Evolutionary conservation across 2,329 filamentous ascomycete species (phyloP), one percentile per base, ranked within the genome.

Genomic region (Fusarium pseudograminearum): DNA sequence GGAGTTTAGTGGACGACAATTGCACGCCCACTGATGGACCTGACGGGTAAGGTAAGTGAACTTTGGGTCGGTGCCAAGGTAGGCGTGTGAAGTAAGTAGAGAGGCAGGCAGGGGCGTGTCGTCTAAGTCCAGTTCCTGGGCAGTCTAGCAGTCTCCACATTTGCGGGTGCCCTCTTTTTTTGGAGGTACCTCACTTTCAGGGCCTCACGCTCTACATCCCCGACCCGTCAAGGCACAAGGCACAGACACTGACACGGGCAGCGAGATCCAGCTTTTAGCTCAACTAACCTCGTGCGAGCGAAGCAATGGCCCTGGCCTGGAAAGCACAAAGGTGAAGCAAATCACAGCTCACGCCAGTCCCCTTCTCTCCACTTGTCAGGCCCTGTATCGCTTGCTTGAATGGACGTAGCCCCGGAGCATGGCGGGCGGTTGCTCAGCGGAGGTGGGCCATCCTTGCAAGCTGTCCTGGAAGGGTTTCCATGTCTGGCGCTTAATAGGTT

Each of bases 401-500:
- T 74, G 72, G 72, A 65, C 52, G 66, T 72, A 60, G 66, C 63
- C 70, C 70, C 52, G 63, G 65, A 52, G 65, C 28, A 34, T 57
- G 45, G 66, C 61, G 60, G 61, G 73, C 68, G 71, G 73, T 75
- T 75, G 73, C 73, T 75, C 67, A 73, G 73, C 57, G 70, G 67
- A 74, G 71, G 73, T 75, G 73, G 73, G 42, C 68, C 65, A 65
- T 51, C 67, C 65, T 65, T 73, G 62, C 67, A 61, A 61, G 40
- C 46, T 47, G 61, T 31, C 52, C 60, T 65, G 40, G 46, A 31
- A 51, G 33, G 47, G 47, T 18, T 51, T 51, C 47, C 68, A 45
- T 71, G 62, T 59, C 55, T 57, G 71, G 73, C 73, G 73, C 73
- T 73, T 74, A 74, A 54, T 46, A 59, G 66, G 48, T 31, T 40